A percentile compares a stretch with the other conserved stretches of the same genome.
These are phyloP conservation scores for Talaromyces ruber DNA, from an alignment of 495 filamentous ascomycete genomes.

Conservation along the genomic window DNA sequence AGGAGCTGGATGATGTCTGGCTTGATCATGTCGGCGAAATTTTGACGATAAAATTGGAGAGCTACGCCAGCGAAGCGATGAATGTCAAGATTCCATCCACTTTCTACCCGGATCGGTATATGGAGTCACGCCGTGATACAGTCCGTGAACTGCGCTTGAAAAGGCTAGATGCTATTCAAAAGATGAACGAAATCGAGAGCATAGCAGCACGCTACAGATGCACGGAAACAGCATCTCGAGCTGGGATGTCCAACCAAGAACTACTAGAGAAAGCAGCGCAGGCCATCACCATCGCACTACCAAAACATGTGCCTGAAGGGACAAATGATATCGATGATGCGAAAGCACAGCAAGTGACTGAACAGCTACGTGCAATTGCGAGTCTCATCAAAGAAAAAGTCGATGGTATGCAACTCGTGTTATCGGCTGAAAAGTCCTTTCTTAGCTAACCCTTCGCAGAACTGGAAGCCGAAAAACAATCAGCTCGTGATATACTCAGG, in stretches of 20 bases:
- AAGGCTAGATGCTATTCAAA: slow-evolving; percentile 26
- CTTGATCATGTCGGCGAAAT: slow-evolving; percentile 57
- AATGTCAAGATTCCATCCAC: slow-evolving; percentile 60
- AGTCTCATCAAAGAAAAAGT: slow-evolving; percentile 43
- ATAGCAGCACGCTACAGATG: slow-evolving; percentile 23
- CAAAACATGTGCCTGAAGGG: slow-evolving; percentile 15
- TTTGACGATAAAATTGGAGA: slow-evolving; percentile 50
- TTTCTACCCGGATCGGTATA: slow-evolving; percentile 74
- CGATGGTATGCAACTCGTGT: slow-evolving; percentile 24
- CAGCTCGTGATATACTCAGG: slow-evolving; percentile 34
- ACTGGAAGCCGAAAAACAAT: slow-evolving; percentile 43
- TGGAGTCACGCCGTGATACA: slow-evolving; percentile 46
- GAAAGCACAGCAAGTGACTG: slow-evolving; percentile 21
- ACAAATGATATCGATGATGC: slow-evolving; percentile 12
- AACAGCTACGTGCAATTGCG: slow-evolving; percentile 29
- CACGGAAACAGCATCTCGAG: slow-evolving; percentile 13
- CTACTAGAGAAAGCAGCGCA: slow-evolving; percentile 28
- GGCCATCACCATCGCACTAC: slow-evolving; percentile 16
- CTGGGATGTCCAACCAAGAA: slow-evolving; percentile 23
- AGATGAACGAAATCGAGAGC: slow-evolving; percentile 32
- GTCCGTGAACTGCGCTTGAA: slow-evolving; percentile 40
- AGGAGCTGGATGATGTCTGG: slow-evolving; percentile 46
- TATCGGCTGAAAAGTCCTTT: neutral
- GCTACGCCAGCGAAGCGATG: slow-evolving; percentile 36
- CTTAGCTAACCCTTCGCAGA: slow-evolving; percentile 21